Evolutionary conservation across 2,329 filamentous ascomycete species (phyloP).

Genomic region (Arachnomyces sp.): DNA sequence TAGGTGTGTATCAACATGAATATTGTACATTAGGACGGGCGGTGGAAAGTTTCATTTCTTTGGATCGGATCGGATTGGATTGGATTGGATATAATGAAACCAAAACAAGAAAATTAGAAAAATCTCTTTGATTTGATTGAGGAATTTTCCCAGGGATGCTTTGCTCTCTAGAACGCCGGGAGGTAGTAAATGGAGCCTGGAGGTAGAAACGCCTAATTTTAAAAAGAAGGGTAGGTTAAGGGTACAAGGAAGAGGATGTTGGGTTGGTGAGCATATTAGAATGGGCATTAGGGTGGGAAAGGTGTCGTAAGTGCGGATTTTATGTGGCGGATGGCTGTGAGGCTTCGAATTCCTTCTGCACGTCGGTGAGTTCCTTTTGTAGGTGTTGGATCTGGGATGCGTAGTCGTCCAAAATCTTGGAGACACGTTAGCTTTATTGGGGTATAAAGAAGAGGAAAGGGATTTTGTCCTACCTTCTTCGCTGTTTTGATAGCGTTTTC

Average conservation of each 20-base stretch:
- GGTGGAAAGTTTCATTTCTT: too few relatives aligned
- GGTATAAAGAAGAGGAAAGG: not conserved
- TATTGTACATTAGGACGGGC: slow-evolving; percentile 10
- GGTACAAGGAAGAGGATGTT: too few relatives aligned
- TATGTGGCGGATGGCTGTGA: slow-evolving; percentile 37
- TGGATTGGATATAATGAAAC: too few relatives aligned
- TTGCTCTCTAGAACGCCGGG: not conserved
- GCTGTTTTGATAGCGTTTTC: slow-evolving; percentile 52
- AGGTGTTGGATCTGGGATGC: slow-evolving; percentile 48
- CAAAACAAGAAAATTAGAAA: slow-evolving; percentile 2
- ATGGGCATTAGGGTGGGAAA: slow-evolving; percentile 6
- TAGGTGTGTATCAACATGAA: not conserved
- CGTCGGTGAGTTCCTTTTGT: slow-evolving; percentile 51
- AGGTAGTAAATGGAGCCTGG: slow-evolving; percentile 6
- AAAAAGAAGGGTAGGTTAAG: not conserved
- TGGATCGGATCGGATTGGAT: too few relatives aligned
- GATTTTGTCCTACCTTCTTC: slow-evolving; percentile 45
- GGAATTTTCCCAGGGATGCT: not conserved
- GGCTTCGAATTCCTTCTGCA: slow-evolving; percentile 52
- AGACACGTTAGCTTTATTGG: slow-evolving; percentile 2
- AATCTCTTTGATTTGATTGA: slow-evolving; percentile 4
- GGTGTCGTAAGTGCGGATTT: slow-evolving; percentile 3
- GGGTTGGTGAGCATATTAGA: not conserved
- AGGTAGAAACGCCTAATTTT: slow-evolving; percentile 1
- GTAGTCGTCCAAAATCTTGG: slow-evolving; percentile 43